Evolutionary conservation across 2,329 filamentous ascomycete genomes (phyloP), one percentile per base, ranked within the genome.

Genomic region (Tolypocladium ophioglossoides): DNA sequence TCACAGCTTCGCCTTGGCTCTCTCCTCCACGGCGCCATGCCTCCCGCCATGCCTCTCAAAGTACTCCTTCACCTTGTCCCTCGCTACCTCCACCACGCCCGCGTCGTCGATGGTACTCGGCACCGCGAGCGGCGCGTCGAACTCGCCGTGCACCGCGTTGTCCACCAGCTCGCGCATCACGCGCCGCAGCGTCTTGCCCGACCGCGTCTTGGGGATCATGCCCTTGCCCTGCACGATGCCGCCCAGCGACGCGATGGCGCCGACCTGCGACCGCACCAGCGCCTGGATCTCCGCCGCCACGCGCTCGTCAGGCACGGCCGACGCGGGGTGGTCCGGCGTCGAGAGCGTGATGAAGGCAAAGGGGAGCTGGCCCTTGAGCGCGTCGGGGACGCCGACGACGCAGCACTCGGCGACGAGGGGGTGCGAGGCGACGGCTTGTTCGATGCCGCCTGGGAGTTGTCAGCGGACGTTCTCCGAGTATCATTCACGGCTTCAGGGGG

Each of bases 201-300:
- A 90, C 32, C 91, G 74, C 18, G 92, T 96, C 74, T 91, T 91
- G 7, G 92, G 91, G 52, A 96, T 96, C 78, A 95, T 91, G 18
- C 85, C 85, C 60, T 83, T 84, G 40, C 89, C 89, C 59, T 90
- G 87, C 52, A 96, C 87, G 64, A 96, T 86, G 2, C 91, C 91
- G 10, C 90, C 90, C 0, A 97, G 77, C 2, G 83, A 82, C 1
- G 92, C 91, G 58, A 97, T 96, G 24, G 88, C 83, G 8, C 91
- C 91, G 53, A 97, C 94, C 63, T 95, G 88, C 37, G 78, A 76
- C 30, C 91, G 84, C 3, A 96, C 85, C 4, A 85, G 77, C 34
- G 69, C 72, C 62, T 94, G 89, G 41, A 94, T 82, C 66, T 91
- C 87, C n/a, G 63, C 58, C 18, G 69, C 66, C 8, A 83, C 63